These are phyloP conservation scores for Colletotrichum tofieldiae DNA, from an alignment of 2,329 filamentous ascomycete genomes.

Conservation along the genomic window DNA sequence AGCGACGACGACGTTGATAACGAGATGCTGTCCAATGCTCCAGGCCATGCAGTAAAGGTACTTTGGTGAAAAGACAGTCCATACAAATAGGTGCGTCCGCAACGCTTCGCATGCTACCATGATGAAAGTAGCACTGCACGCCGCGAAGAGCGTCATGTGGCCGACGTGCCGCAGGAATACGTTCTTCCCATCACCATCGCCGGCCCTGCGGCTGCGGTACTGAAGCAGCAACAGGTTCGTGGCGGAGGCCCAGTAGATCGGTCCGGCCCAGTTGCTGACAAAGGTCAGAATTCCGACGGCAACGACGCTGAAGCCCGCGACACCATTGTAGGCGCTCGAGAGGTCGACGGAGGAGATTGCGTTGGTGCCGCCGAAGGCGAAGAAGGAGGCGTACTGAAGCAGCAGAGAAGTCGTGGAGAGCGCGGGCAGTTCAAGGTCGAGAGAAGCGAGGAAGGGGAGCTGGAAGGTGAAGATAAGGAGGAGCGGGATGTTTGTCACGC, in stretches of 20 bases:
- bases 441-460: constrained; percentile 64
- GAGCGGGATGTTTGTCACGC: constrained; percentile 87
- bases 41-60: constrained; percentile 94
- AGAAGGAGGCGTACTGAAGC: constrained; percentile 87
- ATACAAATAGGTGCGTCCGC: constrained; percentile 94
- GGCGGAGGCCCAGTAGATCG: constrained; percentile 87
- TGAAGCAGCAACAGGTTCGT: constrained; percentile 72
- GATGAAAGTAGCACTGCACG: constrained; percentile 77
- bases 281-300: constrained; percentile 89
- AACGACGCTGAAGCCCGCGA: constrained; percentile 84
- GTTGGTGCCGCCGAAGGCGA: constrained; percentile 91
- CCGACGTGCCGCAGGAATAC: constrained; percentile 70
- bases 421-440: constrained; percentile 68
- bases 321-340: constrained; percentile 94
- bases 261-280: constrained; percentile 90
- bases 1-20: constrained; percentile 77
- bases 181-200: constrained; percentile 42
- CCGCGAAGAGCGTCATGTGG: constrained; percentile 79
- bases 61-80: constrained; percentile 98
- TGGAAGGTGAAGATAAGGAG: constrained; percentile 81
- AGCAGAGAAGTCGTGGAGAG: constrained; percentile 81
- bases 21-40: constrained; percentile 85
- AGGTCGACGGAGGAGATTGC: constrained; percentile 96
- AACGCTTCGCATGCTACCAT: constrained; percentile 91
- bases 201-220: constrained; percentile 47